Percentiles rank a stretch among this genome's conserved stretches.
These are phyloP conservation scores for Colletotrichum incanum DNA, from an alignment of 2,329 filamentous ascomycete species.

Conservation along the genomic window DNA sequence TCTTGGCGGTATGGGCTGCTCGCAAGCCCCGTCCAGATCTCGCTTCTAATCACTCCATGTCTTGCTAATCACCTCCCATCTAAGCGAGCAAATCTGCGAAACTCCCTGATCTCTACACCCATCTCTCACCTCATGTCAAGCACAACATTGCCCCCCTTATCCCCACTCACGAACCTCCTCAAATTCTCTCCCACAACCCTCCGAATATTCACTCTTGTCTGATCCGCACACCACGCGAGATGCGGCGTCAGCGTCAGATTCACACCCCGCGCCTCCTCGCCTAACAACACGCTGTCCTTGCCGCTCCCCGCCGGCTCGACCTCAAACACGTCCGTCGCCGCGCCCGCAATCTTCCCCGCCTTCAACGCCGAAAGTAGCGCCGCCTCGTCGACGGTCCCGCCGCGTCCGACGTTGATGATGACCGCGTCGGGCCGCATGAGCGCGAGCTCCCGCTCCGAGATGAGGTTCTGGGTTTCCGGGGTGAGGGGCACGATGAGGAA, in stretches of 20 bases:
- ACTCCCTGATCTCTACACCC: background rate
- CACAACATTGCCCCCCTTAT: slow-evolving; percentile 36
- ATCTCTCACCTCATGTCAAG: slow-evolving; percentile 28
- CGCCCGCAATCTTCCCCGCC: slow-evolving; percentile 51
- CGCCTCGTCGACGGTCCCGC: slow-evolving; percentile 54
- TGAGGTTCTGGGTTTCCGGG: slow-evolving; percentile 44
- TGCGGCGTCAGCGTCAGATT: slow-evolving; percentile 54
- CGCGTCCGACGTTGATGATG: slow-evolving; percentile 51
- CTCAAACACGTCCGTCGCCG: slow-evolving; percentile 54
- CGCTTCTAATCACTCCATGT: background rate
- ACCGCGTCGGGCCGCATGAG: slow-evolving; percentile 46
- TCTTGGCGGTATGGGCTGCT: background rate
- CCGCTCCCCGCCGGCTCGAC: slow-evolving; percentile 46
- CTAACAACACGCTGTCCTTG: slow-evolving; percentile 39
- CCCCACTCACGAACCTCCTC: slow-evolving; percentile 29
- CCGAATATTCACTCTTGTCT: slow-evolving; percentile 41
- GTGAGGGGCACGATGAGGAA: slow-evolving; percentile 48
- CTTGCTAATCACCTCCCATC: background rate
- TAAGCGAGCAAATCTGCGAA: background rate
- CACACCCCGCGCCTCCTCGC: slow-evolving; percentile 42
- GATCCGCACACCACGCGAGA: slow-evolving; percentile 44
- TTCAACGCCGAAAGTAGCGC: slow-evolving; percentile 52
- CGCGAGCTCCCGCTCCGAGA: slow-evolving; percentile 43
- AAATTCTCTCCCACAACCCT: slow-evolving; percentile 42
- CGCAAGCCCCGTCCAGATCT: background rate